phyloP scores from a whole-genome alignment of 1,284 basidiomycete species.

The Trichosporon sp. region DNA sequence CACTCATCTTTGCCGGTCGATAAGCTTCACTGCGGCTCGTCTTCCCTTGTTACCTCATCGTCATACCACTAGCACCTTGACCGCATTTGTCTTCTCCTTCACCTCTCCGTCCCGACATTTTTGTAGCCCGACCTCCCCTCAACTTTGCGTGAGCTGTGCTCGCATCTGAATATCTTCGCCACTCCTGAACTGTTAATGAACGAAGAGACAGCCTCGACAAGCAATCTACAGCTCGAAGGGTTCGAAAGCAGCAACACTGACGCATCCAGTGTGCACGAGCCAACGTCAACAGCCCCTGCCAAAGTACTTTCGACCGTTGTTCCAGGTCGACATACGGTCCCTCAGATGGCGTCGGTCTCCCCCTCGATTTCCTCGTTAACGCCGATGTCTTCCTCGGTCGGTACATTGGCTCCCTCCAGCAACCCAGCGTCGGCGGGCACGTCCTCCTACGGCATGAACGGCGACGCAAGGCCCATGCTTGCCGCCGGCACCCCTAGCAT shows the following conservation, averaged over 20 bases:
- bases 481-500: background rate
- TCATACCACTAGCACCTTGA: background rate
- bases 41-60: background rate
- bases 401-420: background rate
- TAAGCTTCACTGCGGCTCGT: background rate
- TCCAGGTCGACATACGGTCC: background rate
- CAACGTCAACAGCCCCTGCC: background rate
- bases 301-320: background rate
- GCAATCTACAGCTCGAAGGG: background rate
- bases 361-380: background rate
- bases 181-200: background rate
- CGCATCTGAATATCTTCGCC: background rate
- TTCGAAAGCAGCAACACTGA: background rate
- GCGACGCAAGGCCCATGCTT: background rate
- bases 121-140: background rate
- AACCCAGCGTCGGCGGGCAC: background rate
- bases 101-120: background rate
- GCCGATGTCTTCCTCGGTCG: background rate
- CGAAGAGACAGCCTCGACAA: background rate
- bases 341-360: background rate
- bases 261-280: background rate
- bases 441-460: background rate
- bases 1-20: background rate
- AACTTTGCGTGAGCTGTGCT: background rate
- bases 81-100: background rate